Base-by-base conservation (phyloP, 148 eudicot species). In the Vaccinium darrowii region DNA sequence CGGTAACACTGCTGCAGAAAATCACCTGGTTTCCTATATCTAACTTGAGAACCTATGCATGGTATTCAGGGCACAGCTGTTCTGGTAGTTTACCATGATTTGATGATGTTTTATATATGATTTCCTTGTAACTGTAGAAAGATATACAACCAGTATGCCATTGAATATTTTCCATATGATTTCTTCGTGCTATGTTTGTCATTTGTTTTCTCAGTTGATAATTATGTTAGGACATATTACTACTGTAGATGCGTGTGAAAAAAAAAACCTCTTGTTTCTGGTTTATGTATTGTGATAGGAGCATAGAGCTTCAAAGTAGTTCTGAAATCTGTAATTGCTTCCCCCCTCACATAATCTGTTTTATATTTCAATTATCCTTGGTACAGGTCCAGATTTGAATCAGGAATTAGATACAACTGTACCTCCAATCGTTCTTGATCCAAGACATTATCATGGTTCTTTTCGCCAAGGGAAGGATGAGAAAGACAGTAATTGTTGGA, bases 401-500 rank as follows among this genome's bases (percentile, higher is more conserved):
- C 84, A 83, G 76, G 92, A 92, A 84, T 87, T 97, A 81, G 92
- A 91, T 86, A 73, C 92, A 89, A 74, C 85, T 69, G 87, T 84
- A 50, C 81, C 93, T 30, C 89, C 97, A 8, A 77, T 93, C 80
- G 67, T 81, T 81, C 87, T 95, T 58, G 92, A 95, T 81, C 88
- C 90, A 39, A 86, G 87, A 85, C 89, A 90, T 77, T 91, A 91
- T 88, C 86, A 82, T 85, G 94, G 95, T 86, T 87, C 98, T 39
- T 82, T 97, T 89, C 91, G 84, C 76, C 90, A 87, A 89, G 97
- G 94, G 83, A 93, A 90, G 89, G 91, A 90, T 92, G 98, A 92
- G 58, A 81, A 78, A 56, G 98, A 93, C 81, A 84, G 85, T 84
- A 85, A 97, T 88, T 97, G 99, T 91, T 97, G 99, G 99, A 90